Percentiles rank a stretch among this genome's conserved stretches.
These are phyloP conservation scores for Cinnamomum chago DNA, from an alignment of 164 flowering plant species.

Conservation along the genomic window DNA sequence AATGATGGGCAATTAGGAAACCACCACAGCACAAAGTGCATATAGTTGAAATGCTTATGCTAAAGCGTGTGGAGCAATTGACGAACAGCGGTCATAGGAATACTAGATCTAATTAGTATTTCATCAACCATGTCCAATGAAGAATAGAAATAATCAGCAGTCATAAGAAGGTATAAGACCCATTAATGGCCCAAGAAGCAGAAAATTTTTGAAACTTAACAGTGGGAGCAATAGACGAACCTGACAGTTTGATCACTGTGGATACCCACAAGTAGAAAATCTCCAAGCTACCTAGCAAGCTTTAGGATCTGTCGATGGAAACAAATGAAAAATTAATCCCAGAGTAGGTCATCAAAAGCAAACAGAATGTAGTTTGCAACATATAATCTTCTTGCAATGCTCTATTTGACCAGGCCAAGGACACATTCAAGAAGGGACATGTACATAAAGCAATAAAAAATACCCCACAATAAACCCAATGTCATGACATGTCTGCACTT, in stretches of 20 bases:
- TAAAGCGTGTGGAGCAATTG: too few species aligned
- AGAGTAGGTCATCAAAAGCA: neutral
- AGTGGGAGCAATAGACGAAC: slow-evolving; percentile 20
- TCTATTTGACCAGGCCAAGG: neutral
- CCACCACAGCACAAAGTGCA: slow-evolving; percentile 40
- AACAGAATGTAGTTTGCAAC: neutral
- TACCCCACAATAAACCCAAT: neutral
- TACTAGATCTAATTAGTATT: neutral
- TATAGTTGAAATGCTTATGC: neutral
- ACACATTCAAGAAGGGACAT: neutral
- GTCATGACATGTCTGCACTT: neutral
- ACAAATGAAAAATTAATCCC: neutral
- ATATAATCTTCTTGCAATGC: neutral
- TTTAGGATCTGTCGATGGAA: slow-evolving; percentile 45
- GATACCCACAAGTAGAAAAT: slow-evolving; percentile 74
- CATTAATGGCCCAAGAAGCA: neutral
- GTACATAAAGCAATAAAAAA: neutral
- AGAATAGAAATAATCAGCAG: neutral
- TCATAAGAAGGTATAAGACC: neutral
- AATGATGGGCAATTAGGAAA: slow-evolving; percentile 42
- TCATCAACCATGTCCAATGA: neutral
- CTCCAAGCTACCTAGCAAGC: slow-evolving; percentile 68
- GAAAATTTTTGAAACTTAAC: neutral
- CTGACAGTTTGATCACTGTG: slow-evolving; percentile 60
- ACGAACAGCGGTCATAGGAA: too few species aligned